Base-by-base conservation (phyloP, 352 stramenopile species). In the Elongisporangium prolatum region DNA sequence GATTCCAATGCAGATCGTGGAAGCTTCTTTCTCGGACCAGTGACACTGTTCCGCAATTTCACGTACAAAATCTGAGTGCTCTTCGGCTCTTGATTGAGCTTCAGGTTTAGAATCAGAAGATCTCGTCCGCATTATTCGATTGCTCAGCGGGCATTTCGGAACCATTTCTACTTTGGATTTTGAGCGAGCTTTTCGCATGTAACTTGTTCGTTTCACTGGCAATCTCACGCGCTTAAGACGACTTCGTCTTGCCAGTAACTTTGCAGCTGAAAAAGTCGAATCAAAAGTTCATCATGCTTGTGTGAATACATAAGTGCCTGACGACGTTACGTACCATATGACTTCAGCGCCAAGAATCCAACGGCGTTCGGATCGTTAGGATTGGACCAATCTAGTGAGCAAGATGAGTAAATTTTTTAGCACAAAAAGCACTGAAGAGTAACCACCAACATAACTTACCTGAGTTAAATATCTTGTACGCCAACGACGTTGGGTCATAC, bases 401-500 rank as follows among this genome's bases (percentile, higher is more conserved):
- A 67, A 28, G 24, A 34, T 7, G 24, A 34, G 44, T n/a, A 2
- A 63, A 52, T 52, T 2, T 50, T 21, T n/a, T 22, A 24, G 21
- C 34, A n/a, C n/a, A 48, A 20, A 10, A 4, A 48, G 11, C 6
- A 21, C 18, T 50, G n/a, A 21, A n/a, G 20, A 20, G 10, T 21
- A 5, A 3, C 48, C 14, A 37, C 11, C 49, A 3, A 58, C 3
- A 21, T 13, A n/a, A 59, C 64, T 25, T 52, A 91, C 82, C 69
- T 54, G 82, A 65, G 14, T 62, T 80, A 52, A 92, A 92, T 48
- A 90, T 81, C 56, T 88, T 89, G 69, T 89, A 61, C 16, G 76
- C 76, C 40, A 76, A 64, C 2, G 82, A 89, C 0, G 50, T 59
- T n/a, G 65, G 44, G 49, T 92, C 74, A 57, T 75, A 88, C 48